Conservation (phyloP, 441 rosid genomes). For the Dalechampia spathulata region DNA sequence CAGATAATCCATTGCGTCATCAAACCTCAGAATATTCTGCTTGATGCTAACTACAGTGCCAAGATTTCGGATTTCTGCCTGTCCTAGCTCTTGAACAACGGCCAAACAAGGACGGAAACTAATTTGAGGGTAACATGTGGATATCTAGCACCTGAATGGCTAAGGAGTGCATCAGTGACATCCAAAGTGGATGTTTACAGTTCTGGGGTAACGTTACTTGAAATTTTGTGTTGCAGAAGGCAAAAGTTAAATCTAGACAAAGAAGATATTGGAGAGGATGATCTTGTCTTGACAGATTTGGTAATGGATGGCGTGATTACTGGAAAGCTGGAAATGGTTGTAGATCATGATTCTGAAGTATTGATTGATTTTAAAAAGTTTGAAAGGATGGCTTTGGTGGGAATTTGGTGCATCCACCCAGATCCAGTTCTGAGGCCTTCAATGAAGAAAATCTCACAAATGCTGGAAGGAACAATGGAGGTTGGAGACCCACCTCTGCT, state of each 20-base stretch:
- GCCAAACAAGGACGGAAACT: not conserved
- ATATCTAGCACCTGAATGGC: not conserved
- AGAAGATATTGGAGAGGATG: not conserved
- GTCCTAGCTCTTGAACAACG: too few species aligned
- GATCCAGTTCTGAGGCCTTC: too few species aligned
- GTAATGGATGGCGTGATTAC: not conserved
- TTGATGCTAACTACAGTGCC: not conserved
- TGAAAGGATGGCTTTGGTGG: too few species aligned
- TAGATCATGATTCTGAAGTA: too few species aligned
- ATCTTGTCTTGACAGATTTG: slow-evolving; percentile 2
- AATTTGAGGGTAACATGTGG: not conserved
- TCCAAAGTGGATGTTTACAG: slow-evolving; percentile 9
- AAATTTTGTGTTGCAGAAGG: slow-evolving; percentile 3
- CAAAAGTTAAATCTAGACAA: not conserved
- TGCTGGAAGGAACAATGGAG: too few species aligned
- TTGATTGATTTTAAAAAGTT: too few species aligned
- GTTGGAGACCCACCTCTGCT: too few species aligned
- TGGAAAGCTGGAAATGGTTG: too few species aligned
- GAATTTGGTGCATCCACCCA: too few species aligned
- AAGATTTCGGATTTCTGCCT: not conserved
- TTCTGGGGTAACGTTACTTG: not conserved
- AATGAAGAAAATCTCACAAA: too few species aligned
- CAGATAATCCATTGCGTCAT: slow-evolving; percentile 10
- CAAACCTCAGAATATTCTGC: not conserved
- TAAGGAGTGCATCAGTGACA: slow-evolving; percentile 1